Conservation (phyloP, 345 rosid species). For the Carallia pectinifolia region DNA sequence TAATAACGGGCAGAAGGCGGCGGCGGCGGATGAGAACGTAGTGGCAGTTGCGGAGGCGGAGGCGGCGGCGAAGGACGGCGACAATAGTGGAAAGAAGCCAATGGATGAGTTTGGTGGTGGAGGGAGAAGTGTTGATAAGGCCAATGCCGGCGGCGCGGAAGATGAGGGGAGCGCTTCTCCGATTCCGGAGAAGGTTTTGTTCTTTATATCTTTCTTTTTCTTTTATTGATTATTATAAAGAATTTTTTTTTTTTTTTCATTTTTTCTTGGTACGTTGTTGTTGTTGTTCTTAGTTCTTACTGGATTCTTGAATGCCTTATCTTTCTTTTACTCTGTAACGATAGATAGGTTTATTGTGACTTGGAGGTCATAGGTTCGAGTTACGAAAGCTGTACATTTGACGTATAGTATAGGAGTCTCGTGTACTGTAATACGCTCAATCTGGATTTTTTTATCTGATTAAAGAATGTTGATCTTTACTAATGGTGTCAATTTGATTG, state of each 20-base stretch:
- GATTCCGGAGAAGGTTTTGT: slow-evolving; percentile 73
- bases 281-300: too few species aligned
- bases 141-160: slow-evolving; percentile 52
- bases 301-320: too few species aligned
- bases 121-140: slow-evolving; percentile 61
- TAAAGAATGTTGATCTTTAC: too few species aligned
- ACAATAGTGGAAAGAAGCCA: neutral
- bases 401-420: too few species aligned
- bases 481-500: too few species aligned
- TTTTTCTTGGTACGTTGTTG: too few species aligned
- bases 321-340: too few species aligned
- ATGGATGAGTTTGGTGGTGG: slow-evolving; percentile 40
- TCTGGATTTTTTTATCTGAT: too few species aligned
- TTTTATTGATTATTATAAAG: neutral
- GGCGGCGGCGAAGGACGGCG: slow-evolving; percentile 19
- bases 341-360: too few species aligned
- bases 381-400: too few species aligned
- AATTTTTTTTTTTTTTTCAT: neutral
- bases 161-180: slow-evolving; percentile 91
- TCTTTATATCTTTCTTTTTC: neutral
- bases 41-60: slow-evolving; percentile 28
- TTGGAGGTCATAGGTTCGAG: too few species aligned
- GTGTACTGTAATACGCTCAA: too few species aligned
- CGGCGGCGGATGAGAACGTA: slow-evolving; percentile 26
- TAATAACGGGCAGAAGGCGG: neutral